Percentiles rank a stretch among this genome's conserved stretches.
These are phyloP conservation scores for Venturia aucupariae DNA, from an alignment of 2,329 filamentous ascomycete genomes.

Conservation along the genomic window DNA sequence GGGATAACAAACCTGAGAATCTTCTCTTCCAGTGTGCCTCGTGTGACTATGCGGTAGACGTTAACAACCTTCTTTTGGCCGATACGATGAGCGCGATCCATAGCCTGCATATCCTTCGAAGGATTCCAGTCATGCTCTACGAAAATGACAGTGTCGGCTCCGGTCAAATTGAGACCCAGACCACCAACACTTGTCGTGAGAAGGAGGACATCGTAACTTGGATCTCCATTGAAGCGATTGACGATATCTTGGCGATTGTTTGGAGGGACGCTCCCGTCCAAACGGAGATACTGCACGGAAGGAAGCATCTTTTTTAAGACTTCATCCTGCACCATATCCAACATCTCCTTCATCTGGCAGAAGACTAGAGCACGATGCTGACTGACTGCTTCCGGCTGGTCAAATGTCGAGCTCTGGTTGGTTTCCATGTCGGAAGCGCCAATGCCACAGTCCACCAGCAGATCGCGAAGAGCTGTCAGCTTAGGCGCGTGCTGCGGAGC, in stretches of 20 bases:
- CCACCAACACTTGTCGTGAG: constrained; percentile 94
- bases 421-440: constrained; percentile 44
- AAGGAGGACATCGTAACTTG: constrained; percentile 87
- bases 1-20: constrained; percentile 60
- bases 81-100: constrained; percentile 97
- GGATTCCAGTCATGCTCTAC: constrained; percentile 99
- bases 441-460: constrained; percentile 97
- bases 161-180: constrained; percentile 87
- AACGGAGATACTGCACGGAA: constrained; percentile 82
- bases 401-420: not conserved
- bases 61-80: constrained; percentile 99
- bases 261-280: constrained; percentile 88
- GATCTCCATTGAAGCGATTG: constrained; percentile 97
- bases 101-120: constrained; percentile 95
- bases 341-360: constrained; percentile 99
- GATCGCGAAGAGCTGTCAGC: constrained; percentile 76
- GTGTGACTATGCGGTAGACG: constrained; percentile 91
- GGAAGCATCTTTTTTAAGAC: constrained; percentile 88
- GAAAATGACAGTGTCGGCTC: constrained; percentile 97
- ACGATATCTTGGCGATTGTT: constrained; percentile 94
- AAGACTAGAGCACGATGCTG: constrained; percentile 94
- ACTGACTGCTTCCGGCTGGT: constrained; percentile 66
- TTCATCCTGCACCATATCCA: constrained; percentile 95
- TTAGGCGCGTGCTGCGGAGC: constrained; percentile 89
- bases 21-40: constrained; percentile 96